Evolutionary conservation across 768 basidiomycete genomes (phyloP), one percentile per base, ranked within the genome.

Genomic region (Naganishia antarctica): DNA sequence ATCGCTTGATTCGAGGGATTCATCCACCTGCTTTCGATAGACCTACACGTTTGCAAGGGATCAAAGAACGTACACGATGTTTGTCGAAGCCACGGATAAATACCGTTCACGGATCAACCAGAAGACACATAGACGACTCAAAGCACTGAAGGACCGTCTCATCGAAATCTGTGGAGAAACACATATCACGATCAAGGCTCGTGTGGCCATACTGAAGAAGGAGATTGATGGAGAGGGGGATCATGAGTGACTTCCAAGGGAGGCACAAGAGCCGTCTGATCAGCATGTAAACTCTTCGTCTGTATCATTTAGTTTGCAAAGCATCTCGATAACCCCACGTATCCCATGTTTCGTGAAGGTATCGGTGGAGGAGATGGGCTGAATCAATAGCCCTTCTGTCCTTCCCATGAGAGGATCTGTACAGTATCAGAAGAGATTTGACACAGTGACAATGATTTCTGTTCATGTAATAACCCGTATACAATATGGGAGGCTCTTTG

Each of bases 41-140:
- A 83, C 85, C n/a, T 92, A 88, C 67, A 91, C 87, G 71, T 98
- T 98, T 72, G 94, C 93, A 46, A 84, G 94, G 23, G 94, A 98
- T 76, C 87, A 91, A 66, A 85, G 93, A 26, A 70, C 82, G 71
- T 62, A 65, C 80, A 31, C 75, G 75, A 29, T 66, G 67, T 57
- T 83, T 63, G 72, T 70, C 48, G 77, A 76, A 64, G 78, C 79
- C 5, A 83, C 86, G 26, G 78, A 80, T 34, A 69, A 82, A 25
- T 67, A 78, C 72, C 65, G 49, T 67, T 43, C 69, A 61, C 78
- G 79, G 12, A 83, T 86, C 44, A 80, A 82, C 43, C 80, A 77
- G 45, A 79, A 79, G 32, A 82, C 83, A 29, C 45, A 37, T 18
- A 64, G 59, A 34, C 82, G 85, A 40, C 77, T 91, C 25, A 85